Conservation (phyloP, 2,329 filamentous ascomycete genomes). For the Aspergillus udagawae region DNA sequence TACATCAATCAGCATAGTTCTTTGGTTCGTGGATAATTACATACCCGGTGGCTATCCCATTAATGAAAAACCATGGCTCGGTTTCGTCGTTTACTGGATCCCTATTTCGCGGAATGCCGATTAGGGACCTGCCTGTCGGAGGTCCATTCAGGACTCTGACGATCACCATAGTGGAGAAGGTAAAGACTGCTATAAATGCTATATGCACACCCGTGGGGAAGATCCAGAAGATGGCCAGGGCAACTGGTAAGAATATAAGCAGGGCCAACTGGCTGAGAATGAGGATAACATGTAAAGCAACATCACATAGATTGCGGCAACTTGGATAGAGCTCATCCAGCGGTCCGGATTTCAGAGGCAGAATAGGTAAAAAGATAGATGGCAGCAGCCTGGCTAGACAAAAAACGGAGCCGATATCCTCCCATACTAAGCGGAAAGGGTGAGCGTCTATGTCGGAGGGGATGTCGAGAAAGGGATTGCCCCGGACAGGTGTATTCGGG, state of each 20-base stretch:
- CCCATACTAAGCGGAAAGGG: not conserved
- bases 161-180: not conserved
- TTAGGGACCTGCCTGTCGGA: not conserved
- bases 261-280: not conserved
- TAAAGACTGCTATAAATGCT: not conserved
- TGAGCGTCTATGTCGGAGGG: constrained; percentile 2
- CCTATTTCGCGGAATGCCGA: not conserved
- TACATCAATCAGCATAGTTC: not conserved
- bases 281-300: not conserved
- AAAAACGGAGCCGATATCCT: constrained; percentile 1
- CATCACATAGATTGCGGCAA: not conserved
- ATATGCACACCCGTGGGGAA: not conserved
- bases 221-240: not conserved
- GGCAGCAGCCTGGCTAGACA: not conserved
- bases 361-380: not conserved
- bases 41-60: constrained; percentile 3
- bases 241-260: not conserved
- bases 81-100: not conserved
- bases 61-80: constrained; percentile 5
- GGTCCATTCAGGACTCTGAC: not conserved
- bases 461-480: constrained; percentile 4
- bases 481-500: not conserved
- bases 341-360: not conserved
- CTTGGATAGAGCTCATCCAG: constrained; percentile 1
- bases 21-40: no score